Base-by-base conservation (phyloP, 345 rosid species). In the Citrus maxima region DNA sequence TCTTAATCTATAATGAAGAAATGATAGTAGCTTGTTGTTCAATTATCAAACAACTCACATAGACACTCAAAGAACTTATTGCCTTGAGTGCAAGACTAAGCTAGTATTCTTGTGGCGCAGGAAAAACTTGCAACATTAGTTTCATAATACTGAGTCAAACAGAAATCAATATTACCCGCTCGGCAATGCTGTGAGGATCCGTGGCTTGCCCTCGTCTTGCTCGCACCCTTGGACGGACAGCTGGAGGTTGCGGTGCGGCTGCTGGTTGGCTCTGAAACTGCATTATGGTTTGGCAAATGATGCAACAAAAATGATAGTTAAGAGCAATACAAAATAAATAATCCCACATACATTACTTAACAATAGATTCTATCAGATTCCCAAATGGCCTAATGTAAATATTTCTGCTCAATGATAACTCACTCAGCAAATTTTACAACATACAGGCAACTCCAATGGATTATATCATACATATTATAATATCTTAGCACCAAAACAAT, bases 201-300 rank as follows among this genome's bases (percentile, higher is more conserved):
- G 92, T 89, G 55, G 92, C 90, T 67, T 89, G 92, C 62, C 92
- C 92, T 73, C 92, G 82, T 74, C 92, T 88, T 70, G 92, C 92
- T 77, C 92, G 82, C 4, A 88, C 89, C 85, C 92, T 87, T 16
- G 90, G 90, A 49, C 92, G 90, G 58, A 82, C 66, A 19, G 70
- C 75, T 6, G 93, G 92, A n/a, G 83, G 89, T 28, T 85, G 88
- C 2, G 84, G 82, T 27, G 63, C 79, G 24, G 87, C 77, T 21
- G 81, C 12, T 70, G 79, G 86, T 80, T 86, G 92, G 80, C 87
- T 62, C 74, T 85, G 85, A 74, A 87, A 86, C 77, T 63, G 18
- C 75, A 66, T 22, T 67, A 55, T 42, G 62, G 64, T 40, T 67
- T 19, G 49, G 42, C n/a, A 58, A 79, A 72, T 4, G n/a, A 63